Evolutionary conservation across 2,329 filamentous ascomycete species (phyloP), one percentile per base, ranked within the genome.

Genomic region (Macroventuria anomochaeta): DNA sequence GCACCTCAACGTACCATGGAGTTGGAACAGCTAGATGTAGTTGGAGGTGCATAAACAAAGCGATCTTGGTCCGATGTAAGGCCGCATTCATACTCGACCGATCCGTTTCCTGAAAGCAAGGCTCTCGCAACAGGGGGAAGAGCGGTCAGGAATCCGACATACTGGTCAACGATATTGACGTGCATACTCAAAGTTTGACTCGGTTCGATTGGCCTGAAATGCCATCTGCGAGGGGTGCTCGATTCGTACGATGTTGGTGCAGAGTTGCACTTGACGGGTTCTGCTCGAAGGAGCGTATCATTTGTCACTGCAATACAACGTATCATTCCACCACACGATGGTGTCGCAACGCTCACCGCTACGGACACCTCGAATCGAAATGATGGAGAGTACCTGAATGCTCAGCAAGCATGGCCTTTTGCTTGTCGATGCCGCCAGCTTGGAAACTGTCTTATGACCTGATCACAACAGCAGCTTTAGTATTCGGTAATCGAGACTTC

Each of bases 301-400:
- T 48, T 44, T 49, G 37, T 43, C 37, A 42, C 42, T 47, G 38
- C 50, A 33, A 53, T 53, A 42, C 50, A 47, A 43, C 42, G 50
- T 53, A 47, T 15, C 50, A 53, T 53, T 26, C 33, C 31, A 31
- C 44, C 46, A 46, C 32, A 40, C 44, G 37, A 21, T 26, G 10
- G 48, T 31, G 51, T 54, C 51, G 51, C 34, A 54, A 46, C 29
- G n/a, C 44, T 44, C 40, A 54, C 51, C 51, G 51, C 34, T 54
- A 37, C 42, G 33, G 46, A 17, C 8, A 17, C 10, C 15, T 26
- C 33, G 8, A 39, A 2, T 17, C 13, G 20, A 26, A 15, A n/a
- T n/a, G 25, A 38, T n/a, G 10, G 4, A 26, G n/a, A 39, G 34
- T 31, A 52, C 41, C 18, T 42, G 44, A 31, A 26, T 34, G 28